Evolutionary conservation across 2,329 filamentous ascomycete species (phyloP).

Genomic region (Exserohilum turcica): DNA sequence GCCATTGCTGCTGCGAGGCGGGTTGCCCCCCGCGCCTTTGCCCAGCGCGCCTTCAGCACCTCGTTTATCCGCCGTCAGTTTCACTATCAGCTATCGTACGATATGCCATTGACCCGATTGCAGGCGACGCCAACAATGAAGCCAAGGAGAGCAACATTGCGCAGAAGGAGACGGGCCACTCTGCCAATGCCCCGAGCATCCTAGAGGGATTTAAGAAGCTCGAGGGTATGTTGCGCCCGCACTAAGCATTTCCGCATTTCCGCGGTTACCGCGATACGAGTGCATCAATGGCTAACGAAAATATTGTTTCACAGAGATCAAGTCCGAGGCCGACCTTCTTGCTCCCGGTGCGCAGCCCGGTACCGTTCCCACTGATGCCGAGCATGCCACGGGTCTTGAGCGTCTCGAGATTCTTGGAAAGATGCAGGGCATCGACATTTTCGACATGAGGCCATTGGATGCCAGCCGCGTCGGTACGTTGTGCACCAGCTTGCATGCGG

Average conservation of each 20-base stretch:
- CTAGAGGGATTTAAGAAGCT: slow-evolving; percentile 52
- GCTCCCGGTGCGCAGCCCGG: slow-evolving; percentile 81
- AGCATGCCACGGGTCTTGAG: slow-evolving; percentile 96
- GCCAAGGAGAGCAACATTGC: slow-evolving; percentile 41
- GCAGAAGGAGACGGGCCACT: slow-evolving; percentile 43
- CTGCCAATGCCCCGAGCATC: slow-evolving; percentile 34
- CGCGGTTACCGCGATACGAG: slow-evolving; percentile 8
- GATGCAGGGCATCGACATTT: slow-evolving; percentile 97
- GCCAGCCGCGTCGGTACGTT: slow-evolving; percentile 78
- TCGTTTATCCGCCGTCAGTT: slow-evolving; percentile 55
- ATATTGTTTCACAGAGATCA: slow-evolving; percentile 70
- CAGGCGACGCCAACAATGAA: slow-evolving; percentile 30
- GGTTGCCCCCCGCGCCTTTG: slow-evolving; percentile 49
- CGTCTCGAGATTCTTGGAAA: slow-evolving; percentile 98
- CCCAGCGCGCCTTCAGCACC: slow-evolving; percentile 54
- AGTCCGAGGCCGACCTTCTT: slow-evolving; percentile 78
- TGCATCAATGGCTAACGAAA: slow-evolving; percentile 35
- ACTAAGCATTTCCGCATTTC: slow-evolving; percentile 5
- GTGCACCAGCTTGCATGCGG: not conserved
- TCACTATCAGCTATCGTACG: slow-evolving; percentile 37
- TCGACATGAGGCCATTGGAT: slow-evolving; percentile 97
- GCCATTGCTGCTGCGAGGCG: slow-evolving; percentile 55
- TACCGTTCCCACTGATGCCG: slow-evolving; percentile 88
- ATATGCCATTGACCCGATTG: slow-evolving; percentile 38
- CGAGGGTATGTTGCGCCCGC: slow-evolving; percentile 46